Evolutionary conservation across 129 eudicot species (phyloP), one percentile per base, ranked within the genome.

Genomic region (Flaveria bidentis): DNA sequence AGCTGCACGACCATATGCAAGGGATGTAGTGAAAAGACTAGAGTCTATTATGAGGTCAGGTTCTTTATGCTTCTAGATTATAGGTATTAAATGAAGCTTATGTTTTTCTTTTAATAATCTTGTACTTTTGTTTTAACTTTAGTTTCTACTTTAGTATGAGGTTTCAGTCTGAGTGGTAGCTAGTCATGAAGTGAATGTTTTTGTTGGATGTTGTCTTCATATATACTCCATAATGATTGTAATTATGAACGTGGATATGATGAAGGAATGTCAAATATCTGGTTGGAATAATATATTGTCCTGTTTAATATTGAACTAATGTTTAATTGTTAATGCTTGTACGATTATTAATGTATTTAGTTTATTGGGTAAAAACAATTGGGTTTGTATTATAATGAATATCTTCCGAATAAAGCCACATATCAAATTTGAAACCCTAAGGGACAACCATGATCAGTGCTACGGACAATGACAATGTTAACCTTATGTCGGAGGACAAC

Each of bases 1-100:
- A 0, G 77, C 56, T 28, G 89, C 87, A 0, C 80, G 98, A 47
- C 96, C 98, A 14, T 69, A 78, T 51, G 88, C 96, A 1, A 78
- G 45, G 44, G 89, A 90, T 46, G 64, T 90, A 20, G 82, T 80
- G 18, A 86, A 85, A 83, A 82, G 68, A 76, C 77, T 93, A 60
- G 92, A 88, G 41, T 62, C 82, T 18, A 50, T 76, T 39, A 78
- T 50, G 23, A 84, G 69, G 66, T 80, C 91, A 76, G 83, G 72
- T 60, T 71, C 81, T 41, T 51, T 80, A 78, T 88, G 92, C 77
- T 83, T 64, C 62, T 80, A 80, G 81, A 45, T 11, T 49, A 13
- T 78, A 66, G 81, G 83, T 61, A 69, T 81, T 18, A 79, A 33
- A 78, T 67, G 12, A 73, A 69, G 69, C 46, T 63, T 61, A 6